phyloP scores from a whole-genome alignment of 2,329 filamentous ascomycete species.

The Colletotrichum endophyticum region DNA sequence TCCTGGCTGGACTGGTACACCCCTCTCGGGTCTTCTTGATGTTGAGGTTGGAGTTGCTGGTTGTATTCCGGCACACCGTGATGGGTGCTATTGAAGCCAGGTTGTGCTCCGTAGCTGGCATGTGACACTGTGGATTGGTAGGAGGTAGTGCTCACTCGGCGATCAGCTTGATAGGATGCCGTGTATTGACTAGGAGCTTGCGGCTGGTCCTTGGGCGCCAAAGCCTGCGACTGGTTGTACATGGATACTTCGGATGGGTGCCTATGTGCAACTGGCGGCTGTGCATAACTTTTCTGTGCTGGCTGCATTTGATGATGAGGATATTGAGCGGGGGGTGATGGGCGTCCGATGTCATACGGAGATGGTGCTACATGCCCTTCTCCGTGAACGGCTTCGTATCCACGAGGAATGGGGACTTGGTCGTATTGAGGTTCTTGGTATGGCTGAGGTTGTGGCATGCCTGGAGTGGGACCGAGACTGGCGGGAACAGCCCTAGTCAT shows the following conservation, averaged over 20 bases:
- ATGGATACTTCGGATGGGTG: neutral
- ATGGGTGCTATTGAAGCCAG: neutral
- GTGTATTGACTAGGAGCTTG: neutral
- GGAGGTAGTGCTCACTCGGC: slow-evolving; percentile 9
- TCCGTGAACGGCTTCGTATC: slow-evolving; percentile 40
- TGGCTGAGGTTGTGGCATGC: neutral
- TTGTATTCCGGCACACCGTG: neutral
- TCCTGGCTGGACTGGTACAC: neutral
- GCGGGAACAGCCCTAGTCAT: neutral
- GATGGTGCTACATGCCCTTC: slow-evolving; percentile 35
- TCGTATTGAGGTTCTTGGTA: slow-evolving; percentile 38
- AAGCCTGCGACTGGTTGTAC: neutral
- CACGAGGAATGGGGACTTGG: slow-evolving; percentile 40
- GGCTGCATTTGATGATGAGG: slow-evolving; percentile 16
- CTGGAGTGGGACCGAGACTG: neutral
- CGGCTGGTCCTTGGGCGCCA: neutral
- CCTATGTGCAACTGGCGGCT: neutral
- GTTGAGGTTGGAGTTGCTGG: neutral
- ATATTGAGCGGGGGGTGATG: slow-evolving; percentile 11
- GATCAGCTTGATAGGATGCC: neutral
- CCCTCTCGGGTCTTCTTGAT: neutral
- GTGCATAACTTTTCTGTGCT: slow-evolving; percentile 15
- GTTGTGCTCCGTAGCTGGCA: neutral
- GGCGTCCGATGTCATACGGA: slow-evolving; percentile 29
- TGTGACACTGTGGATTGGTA: neutral